These are phyloP conservation scores for Trichoderma arundinaceum DNA, from an alignment of 2,329 filamentous ascomycete genomes.

Conservation along the genomic window DNA sequence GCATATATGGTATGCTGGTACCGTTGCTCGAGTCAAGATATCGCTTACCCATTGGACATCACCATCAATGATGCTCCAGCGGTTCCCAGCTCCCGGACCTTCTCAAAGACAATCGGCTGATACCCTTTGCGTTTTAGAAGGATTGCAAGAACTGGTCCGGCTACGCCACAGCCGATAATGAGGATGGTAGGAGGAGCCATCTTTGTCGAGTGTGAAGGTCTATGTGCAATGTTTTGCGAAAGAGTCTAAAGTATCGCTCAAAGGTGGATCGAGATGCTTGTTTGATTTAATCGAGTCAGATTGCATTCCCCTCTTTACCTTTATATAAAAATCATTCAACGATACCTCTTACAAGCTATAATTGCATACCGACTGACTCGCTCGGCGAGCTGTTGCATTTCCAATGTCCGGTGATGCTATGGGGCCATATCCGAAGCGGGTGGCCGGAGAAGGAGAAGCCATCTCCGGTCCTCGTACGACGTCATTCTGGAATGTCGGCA, in stretches of 20 bases:
- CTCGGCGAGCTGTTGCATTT: not conserved
- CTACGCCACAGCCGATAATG: constrained; percentile 38
- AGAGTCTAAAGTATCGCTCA: not conserved
- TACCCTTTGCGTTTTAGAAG: constrained; percentile 39
- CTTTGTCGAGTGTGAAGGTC: not conserved
- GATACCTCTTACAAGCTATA: not conserved
- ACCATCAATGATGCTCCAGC: constrained; percentile 39
- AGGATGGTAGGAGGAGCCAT: constrained; percentile 35
- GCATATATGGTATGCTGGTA: not conserved
- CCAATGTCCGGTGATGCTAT: not conserved
- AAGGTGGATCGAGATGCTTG: not conserved
- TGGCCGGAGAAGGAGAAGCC: constrained; percentile 8
- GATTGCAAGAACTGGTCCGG: constrained; percentile 36
- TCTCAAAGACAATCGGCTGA: constrained; percentile 39
- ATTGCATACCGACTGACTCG: constrained; percentile 8
- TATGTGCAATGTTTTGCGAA: not conserved
- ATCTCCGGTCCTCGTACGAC: constrained; percentile 14
- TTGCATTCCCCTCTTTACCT: not conserved
- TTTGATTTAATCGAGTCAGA: not conserved
- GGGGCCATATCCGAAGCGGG: not conserved
- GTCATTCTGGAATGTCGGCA: not conserved
- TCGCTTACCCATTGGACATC: constrained; percentile 37
- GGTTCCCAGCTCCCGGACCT: constrained; percentile 35
- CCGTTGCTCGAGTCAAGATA: not conserved
- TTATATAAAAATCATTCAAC: not conserved